Base-by-base conservation (phyloP, 2,329 filamentous ascomycete species). In the Penicillium hesseltinei region DNA sequence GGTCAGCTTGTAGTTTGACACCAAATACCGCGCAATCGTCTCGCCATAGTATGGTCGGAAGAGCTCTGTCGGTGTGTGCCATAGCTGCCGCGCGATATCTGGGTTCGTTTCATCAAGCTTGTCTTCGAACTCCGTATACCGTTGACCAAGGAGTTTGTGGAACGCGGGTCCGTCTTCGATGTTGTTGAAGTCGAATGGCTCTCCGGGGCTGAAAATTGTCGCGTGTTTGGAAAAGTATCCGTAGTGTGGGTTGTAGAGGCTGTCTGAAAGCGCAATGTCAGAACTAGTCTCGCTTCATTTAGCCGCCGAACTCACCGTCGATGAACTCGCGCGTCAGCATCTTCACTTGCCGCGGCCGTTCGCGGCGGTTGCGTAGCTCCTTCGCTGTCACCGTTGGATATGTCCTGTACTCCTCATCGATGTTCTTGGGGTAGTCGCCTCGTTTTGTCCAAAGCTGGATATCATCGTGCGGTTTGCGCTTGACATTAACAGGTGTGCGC, bases 261-360 rank as follows among this genome's bases (percentile, higher is more conserved):
- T 94, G 78, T 97, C 92, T 95, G 67, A 33, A 61, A 25, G 40
- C 10, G 49, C 13, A 53, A 39, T 39, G 64, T 63, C 49, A 63
- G 51, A 27, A 11, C 35, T 19, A 5, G 29, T 13, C 7, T 9
- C n/a, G 4, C 15, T 21, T 49, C 29, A 38, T 43, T 15, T 44
- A 23, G 40, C 29, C 10, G 31, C n/a, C 23, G 33, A 73, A 74
- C 65, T 64, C 71, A 92, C 90, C 92, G 75, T 99, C 94, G 71
- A 99, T 94, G 71, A 99, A 99, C 81, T 99, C 95, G 64, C 95
- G 85, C 72, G 95, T 90, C 70, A 97, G 79, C 94, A 99, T 99
- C 84, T 96, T 97, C 65, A 96, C 92, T 73, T 89, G 84, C 70
- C 84, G 85, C 44, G 94, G 94, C 69, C 94, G 82, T 71, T 96